Evolutionary conservation across 768 basidiomycete genomes (phyloP).

Genomic region (Boletus coccyginus): DNA sequence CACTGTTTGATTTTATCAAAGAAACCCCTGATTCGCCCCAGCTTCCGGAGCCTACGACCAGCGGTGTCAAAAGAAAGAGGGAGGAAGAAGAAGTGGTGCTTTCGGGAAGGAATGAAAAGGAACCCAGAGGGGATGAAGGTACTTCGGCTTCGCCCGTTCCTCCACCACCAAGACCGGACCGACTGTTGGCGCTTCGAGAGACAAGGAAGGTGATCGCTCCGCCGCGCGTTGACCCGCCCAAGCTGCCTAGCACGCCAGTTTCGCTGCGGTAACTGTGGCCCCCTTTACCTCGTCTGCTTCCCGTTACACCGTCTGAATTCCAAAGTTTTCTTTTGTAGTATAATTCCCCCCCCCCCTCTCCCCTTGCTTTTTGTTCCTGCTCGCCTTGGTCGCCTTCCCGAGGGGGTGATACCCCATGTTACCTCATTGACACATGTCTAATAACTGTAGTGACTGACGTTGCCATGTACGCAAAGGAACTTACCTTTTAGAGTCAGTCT

Average conservation of each 20-base stretch:
- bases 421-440: too few relatives aligned
- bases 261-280: too few relatives aligned
- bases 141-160: background rate
- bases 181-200: conserved; percentile 12
- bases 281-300: too few relatives aligned
- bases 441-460: too few relatives aligned
- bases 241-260: background rate
- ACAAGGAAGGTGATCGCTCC: conserved; percentile 20
- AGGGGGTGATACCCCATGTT: too few relatives aligned
- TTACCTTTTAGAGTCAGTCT: too few relatives aligned
- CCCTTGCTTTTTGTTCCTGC: too few relatives aligned
- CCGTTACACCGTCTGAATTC: too few relatives aligned
- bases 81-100: conserved; percentile 18
- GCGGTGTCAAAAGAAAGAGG: conserved; percentile 23
- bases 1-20: conserved; percentile 52
- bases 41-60: background rate
- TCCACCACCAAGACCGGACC: conserved; percentile 22
- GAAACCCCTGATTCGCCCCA: conserved; percentile 10
- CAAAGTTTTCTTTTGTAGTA: too few relatives aligned
- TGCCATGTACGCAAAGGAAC: too few relatives aligned
- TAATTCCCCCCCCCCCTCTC: too few relatives aligned
- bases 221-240: conserved; percentile 6
- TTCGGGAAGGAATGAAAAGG: conserved; percentile 15
- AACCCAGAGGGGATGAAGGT: conserved; percentile 4
- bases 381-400: too few relatives aligned